A percentile compares a stretch with the other conserved stretches of the same genome.
phyloP scores from a whole-genome alignment of 441 rosid genomes.

The Pelargonium fulgidum region DNA sequence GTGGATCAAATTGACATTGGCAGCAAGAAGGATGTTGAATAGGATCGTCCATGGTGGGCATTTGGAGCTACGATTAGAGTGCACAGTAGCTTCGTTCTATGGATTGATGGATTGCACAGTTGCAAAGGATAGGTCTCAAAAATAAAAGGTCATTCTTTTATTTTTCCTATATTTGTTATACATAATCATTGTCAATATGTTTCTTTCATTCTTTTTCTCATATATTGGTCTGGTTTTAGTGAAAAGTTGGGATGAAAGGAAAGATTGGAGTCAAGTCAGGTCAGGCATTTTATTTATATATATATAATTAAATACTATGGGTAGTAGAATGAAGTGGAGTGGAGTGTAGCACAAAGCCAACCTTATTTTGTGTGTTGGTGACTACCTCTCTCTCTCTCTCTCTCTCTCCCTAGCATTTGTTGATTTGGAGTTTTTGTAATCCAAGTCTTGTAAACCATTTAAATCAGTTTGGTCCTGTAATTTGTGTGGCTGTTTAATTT shows the following conservation, averaged over 20 bases:
- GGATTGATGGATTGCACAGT: neutral
- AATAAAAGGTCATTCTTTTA: neutral
- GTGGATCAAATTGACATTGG: neutral
- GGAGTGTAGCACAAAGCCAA: neutral
- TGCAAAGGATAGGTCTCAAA: neutral
- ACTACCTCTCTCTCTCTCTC: neutral
- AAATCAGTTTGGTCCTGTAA: conserved; percentile 1
- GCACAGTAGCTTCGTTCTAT: no score
- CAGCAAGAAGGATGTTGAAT: conserved; percentile 1
- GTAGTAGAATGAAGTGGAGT: neutral
- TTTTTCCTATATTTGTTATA: neutral
- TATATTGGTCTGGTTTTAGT: conserved; percentile 1
- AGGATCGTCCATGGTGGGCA: neutral
- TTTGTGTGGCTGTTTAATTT: neutral
- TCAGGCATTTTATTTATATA: neutral
- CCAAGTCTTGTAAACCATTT: conserved; percentile 5
- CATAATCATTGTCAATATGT: neutral
- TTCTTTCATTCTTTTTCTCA: neutral
- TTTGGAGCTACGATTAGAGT: no score
- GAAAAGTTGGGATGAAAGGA: conserved; percentile 1
- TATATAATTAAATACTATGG: neutral
- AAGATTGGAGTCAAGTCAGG: neutral
- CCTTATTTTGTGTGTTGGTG: conserved; percentile 12
- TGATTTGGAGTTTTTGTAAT: conserved; percentile 8
- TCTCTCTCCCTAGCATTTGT: conserved; percentile 8